These are phyloP conservation scores for Ophiostoma montium DNA, from an alignment of 2,329 filamentous ascomycete species.

Conservation along the genomic window DNA sequence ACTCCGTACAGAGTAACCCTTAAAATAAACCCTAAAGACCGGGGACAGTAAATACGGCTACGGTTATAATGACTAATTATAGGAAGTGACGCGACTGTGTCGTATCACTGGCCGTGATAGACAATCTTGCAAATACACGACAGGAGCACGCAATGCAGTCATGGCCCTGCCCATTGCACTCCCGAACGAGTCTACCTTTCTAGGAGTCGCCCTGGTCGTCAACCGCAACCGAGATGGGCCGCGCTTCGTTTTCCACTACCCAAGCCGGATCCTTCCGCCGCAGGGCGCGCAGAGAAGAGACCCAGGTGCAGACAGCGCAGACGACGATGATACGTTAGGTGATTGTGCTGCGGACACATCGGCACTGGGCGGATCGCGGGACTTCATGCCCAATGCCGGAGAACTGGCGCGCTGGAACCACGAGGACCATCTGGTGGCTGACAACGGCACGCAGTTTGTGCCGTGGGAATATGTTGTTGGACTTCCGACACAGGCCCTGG, in stretches of 20 bases:
- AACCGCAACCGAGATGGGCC: conserved; percentile 65
- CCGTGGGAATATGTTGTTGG: conserved; percentile 63
- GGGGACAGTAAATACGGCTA: too few relatives aligned
- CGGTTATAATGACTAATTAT: too few relatives aligned
- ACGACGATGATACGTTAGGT: conserved; percentile 38
- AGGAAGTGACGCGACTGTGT: too few relatives aligned
- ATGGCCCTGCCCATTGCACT: conserved; percentile 34
- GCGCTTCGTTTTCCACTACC: conserved; percentile 77
- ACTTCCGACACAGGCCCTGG: conserved; percentile 61
- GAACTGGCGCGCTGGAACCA: conserved; percentile 32
- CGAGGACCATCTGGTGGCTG: conserved; percentile 41
- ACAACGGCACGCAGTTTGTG: conserved; percentile 42
- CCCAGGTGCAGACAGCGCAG: conserved; percentile 18
- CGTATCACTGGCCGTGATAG: too few relatives aligned
- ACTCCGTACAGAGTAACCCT: too few relatives aligned
- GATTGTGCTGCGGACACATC: conserved; percentile 26
- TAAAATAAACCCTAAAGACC: too few relatives aligned
- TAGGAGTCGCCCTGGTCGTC: conserved; percentile 62
- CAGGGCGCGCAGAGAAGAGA: conserved; percentile 15
- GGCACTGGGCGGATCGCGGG: conserved; percentile 17
- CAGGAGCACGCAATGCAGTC: not conserved
- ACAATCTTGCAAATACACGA: too few relatives aligned
- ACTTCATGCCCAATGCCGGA: conserved; percentile 21
- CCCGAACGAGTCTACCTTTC: conserved; percentile 39
- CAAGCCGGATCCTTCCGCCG: conserved; percentile 39